These are phyloP conservation scores for Apiosordaria backusii DNA, from an alignment of 495 filamentous ascomycete genomes.

Conservation along the genomic window DNA sequence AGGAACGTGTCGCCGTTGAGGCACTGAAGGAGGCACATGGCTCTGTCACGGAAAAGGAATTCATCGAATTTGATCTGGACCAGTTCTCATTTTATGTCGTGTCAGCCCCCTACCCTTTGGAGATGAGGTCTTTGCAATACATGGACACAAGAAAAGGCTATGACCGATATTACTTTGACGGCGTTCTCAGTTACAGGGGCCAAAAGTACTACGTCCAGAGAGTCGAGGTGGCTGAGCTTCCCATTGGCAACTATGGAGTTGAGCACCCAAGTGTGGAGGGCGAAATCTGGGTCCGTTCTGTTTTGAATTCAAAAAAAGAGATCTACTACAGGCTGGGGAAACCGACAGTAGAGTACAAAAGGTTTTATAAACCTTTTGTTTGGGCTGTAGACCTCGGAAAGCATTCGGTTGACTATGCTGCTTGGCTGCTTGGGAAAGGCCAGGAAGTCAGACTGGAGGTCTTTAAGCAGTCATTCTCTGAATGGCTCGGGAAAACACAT, in stretches of 20 bases:
- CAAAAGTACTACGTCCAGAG: constrained; percentile 45
- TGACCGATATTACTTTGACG: constrained; percentile 54
- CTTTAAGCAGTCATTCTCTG: constrained; percentile 52
- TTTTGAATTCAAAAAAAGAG: constrained; percentile 29
- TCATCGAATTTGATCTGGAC: constrained; percentile 47
- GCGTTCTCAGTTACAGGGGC: constrained; percentile 49
- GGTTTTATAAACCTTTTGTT: constrained; percentile 57
- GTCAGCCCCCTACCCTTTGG: constrained; percentile 32
- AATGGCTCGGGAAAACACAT: constrained; percentile 51
- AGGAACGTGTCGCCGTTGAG: constrained; percentile 31
- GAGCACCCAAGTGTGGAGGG: constrained; percentile 42
- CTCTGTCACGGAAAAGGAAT: constrained; percentile 15
- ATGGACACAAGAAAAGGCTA: constrained; percentile 37
- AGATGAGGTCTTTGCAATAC: constrained; percentile 53
- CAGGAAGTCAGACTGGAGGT: constrained; percentile 44
- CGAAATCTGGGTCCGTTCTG: constrained; percentile 61
- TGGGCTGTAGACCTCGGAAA: constrained; percentile 68
- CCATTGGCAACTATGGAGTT: constrained; percentile 63
- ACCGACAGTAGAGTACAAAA: constrained; percentile 54
- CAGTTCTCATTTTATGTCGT: constrained; percentile 51
- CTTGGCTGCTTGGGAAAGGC: constrained; percentile 26
- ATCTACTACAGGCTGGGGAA: constrained; percentile 60
- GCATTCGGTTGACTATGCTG: constrained; percentile 62
- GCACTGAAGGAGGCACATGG: constrained; percentile 19
- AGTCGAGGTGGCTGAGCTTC: constrained; percentile 54